Evolutionary conservation across 345 rosid genomes (phyloP).

Genomic region (Camelina hispida): DNA sequence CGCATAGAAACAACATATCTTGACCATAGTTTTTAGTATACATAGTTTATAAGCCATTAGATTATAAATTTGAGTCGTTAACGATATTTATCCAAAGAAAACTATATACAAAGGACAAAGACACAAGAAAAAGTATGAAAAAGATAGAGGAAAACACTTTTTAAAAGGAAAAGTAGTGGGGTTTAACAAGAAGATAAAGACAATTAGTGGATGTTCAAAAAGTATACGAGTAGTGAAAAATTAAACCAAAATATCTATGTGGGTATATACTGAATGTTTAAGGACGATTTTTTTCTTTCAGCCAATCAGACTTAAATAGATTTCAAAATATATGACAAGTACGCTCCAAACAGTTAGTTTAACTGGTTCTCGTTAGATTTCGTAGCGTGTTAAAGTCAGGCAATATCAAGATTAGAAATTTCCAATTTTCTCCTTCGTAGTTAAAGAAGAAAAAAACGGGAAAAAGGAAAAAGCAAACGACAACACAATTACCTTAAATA

Average conservation of each 20-base stretch:
- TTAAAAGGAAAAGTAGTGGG: conserved; percentile 23
- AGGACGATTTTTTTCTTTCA: background rate
- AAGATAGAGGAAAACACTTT: background rate
- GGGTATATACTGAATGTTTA: background rate
- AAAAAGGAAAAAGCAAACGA: background rate
- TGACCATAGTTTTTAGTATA: background rate
- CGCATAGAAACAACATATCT: background rate
- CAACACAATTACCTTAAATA: background rate
- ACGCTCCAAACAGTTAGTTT: background rate
- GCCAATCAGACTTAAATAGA: background rate
- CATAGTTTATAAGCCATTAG: no score
- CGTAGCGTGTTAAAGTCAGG: background rate
- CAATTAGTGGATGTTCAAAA: conserved; percentile 29
- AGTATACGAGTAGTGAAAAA: background rate
- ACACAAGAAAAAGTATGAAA: background rate
- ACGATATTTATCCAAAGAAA: background rate
- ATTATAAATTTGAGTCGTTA: background rate
- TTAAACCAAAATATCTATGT: background rate
- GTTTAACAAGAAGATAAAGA: background rate
- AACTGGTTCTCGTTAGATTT: background rate
- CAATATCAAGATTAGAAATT: background rate
- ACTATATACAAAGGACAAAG: background rate
- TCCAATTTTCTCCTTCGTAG: background rate
- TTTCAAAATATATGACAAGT: background rate
- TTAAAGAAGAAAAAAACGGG: background rate